Evolutionary conservation across 805 yeast genomes (phyloP).

Genomic region (Ogataea ramenticola): DNA sequence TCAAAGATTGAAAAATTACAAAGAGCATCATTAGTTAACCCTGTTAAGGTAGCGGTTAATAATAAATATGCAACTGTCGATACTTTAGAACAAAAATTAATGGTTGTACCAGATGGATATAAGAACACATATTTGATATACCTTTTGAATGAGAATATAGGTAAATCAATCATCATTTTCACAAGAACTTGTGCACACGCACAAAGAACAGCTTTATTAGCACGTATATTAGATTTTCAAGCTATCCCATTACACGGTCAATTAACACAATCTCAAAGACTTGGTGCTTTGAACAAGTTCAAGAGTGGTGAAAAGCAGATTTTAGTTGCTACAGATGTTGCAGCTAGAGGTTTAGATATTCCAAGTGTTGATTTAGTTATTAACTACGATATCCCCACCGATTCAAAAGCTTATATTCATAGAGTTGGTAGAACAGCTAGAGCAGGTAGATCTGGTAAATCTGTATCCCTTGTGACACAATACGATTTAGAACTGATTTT

Average conservation of each 20-base stretch:
- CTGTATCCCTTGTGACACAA: slow-evolving; percentile 85
- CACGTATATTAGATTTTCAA: slow-evolving; percentile 74
- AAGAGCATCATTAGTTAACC: slow-evolving; percentile 82
- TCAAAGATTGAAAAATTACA: slow-evolving; percentile 91
- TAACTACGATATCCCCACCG: slow-evolving; percentile 91
- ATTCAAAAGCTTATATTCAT: slow-evolving; percentile 93
- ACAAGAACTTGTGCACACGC: slow-evolving; percentile 95
- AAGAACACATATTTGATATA: slow-evolving; percentile 85
- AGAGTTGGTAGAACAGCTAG: slow-evolving; percentile 98
- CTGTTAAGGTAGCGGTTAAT: slow-evolving; percentile 87
- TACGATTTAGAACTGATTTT: slow-evolving; percentile 86
- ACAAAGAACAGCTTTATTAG: slow-evolving; percentile 78
- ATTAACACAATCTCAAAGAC: slow-evolving; percentile 73
- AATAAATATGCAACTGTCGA: slow-evolving; percentile 89
- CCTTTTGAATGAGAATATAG: slow-evolving; percentile 71
- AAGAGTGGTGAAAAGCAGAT: slow-evolving; percentile 65
- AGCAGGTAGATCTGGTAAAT: slow-evolving; percentile 85
- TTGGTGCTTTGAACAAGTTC: slow-evolving; percentile 75
- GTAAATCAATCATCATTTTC: slow-evolving; percentile 84
- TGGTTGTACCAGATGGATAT: slow-evolving; percentile 88
- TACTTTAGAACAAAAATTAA: slow-evolving; percentile 80
- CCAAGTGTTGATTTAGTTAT: slow-evolving; percentile 87
- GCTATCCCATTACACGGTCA: slow-evolving; percentile 96
- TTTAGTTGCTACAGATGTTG: slow-evolving; percentile 82
- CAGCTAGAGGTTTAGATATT: slow-evolving; percentile 95